These are phyloP conservation scores for Lachancea dasiensis DNA, from an alignment of 805 yeast species.

Conservation along the genomic window DNA sequence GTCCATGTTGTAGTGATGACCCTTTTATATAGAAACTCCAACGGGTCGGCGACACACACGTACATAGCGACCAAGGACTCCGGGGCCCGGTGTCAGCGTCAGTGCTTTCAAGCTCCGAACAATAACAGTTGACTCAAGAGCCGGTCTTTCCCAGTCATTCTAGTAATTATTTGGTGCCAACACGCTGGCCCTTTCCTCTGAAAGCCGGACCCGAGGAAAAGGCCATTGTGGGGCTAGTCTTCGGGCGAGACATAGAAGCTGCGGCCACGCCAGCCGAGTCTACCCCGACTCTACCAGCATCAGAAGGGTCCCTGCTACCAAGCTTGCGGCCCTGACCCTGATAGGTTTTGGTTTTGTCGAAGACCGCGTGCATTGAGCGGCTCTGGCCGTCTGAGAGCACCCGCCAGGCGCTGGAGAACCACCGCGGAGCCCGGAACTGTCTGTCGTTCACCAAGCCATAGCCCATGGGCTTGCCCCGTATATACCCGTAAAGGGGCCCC, in stretches of 20 bases:
- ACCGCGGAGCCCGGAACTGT: conserved; percentile 14
- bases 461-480: conserved; percentile 11
- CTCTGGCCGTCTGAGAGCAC: conserved; percentile 1
- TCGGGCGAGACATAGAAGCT: neutral
- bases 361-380: conserved; percentile 2
- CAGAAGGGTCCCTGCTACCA: conserved; percentile 23
- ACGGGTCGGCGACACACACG: too few species aligned
- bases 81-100: too few species aligned
- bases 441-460: conserved; percentile 9
- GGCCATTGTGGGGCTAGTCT: neutral
- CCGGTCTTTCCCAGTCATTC: too few species aligned
- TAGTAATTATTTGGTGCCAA: conserved; percentile 8
- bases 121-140: neutral
- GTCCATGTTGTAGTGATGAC: too few species aligned
- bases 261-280: neutral
- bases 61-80: too few species aligned
- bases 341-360: conserved; percentile 6
- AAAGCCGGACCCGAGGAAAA: conserved; percentile 4
- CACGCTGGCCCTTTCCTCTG: conserved; percentile 13
- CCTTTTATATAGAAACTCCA: too few species aligned
- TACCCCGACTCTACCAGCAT: neutral
- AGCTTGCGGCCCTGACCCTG: conserved; percentile 35
- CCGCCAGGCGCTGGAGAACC: conserved; percentile 9
- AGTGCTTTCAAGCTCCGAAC: neutral
- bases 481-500: conserved; percentile 40